phyloP scores from a whole-genome alignment of 257 asterid genomes.

The Forsythia suspensa region DNA sequence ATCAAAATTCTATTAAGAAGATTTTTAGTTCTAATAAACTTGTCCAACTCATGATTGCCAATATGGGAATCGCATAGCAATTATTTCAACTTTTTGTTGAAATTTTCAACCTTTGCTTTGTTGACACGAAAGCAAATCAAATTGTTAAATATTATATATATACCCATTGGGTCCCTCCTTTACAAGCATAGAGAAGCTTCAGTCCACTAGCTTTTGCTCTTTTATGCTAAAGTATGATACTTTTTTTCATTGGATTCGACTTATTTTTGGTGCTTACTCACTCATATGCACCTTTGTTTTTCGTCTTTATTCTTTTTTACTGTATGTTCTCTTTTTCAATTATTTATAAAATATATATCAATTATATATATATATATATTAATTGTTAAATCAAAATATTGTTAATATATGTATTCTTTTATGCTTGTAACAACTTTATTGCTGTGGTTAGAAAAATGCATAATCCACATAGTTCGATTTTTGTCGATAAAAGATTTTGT shows the following conservation, averaged over 20 bases:
- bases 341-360: too few species aligned
- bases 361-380: not conserved
- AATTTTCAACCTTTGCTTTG: conserved; percentile 30
- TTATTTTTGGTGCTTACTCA: not conserved
- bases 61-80: not conserved
- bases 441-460: not conserved
- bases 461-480: too few species aligned
- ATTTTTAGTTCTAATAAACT: too few species aligned
- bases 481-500: too few species aligned
- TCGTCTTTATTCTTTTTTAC: not conserved
- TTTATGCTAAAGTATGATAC: conserved; percentile 1
- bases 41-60: conserved; percentile 11
- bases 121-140: conserved; percentile 36
- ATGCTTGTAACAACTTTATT: too few species aligned
- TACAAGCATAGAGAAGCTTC: not conserved
- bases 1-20: too few species aligned
- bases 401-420: too few species aligned
- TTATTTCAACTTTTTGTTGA: conserved; percentile 10
- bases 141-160: too few species aligned
- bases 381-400: not conserved
- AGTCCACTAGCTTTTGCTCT: not conserved
- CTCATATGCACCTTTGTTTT: not conserved
- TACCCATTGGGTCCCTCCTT: not conserved
- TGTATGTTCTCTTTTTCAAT: not conserved
- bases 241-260: not conserved